Evolutionary conservation across 2,329 filamentous ascomycete species (phyloP).

Genomic region (Aureobasidium pullulans): DNA sequence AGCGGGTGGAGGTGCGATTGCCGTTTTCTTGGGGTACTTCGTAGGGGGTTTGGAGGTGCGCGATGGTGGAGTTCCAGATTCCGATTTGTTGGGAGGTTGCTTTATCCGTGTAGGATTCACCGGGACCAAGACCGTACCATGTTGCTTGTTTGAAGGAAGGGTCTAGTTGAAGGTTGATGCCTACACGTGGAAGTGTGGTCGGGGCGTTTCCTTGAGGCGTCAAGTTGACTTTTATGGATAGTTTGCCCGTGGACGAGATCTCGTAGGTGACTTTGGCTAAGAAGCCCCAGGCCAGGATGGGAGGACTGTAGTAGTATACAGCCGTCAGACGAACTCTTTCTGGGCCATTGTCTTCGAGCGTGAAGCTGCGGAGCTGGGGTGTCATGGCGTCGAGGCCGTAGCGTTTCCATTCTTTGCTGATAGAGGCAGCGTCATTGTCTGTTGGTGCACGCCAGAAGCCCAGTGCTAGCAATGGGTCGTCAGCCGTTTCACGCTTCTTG

Average conservation of each 20-base stretch:
- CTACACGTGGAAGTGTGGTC: conserved; percentile 53
- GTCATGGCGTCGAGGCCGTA: conserved; percentile 40
- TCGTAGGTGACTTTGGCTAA: conserved; percentile 42
- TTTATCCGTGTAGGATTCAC: conserved; percentile 61
- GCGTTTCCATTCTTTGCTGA: conserved; percentile 50
- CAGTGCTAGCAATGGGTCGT: conserved; percentile 30
- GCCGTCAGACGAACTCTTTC: conserved; percentile 21
- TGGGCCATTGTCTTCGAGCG: conserved; percentile 28
- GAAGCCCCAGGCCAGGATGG: conserved; percentile 54
- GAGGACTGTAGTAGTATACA: conserved; percentile 40
- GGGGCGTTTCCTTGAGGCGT: conserved; percentile 45
- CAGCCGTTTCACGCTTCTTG: not conserved
- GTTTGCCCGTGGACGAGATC: conserved; percentile 37
- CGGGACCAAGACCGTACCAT: conserved; percentile 60
- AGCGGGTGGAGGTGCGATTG: conserved; percentile 55
- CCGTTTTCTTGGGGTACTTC: conserved; percentile 63
- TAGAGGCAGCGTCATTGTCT: conserved; percentile 54
- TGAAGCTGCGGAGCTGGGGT: conserved; percentile 35
- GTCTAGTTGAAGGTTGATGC: conserved; percentile 49
- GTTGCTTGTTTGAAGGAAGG: conserved; percentile 40
- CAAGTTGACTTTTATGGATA: conserved; percentile 39
- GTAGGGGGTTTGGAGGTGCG: conserved; percentile 50
- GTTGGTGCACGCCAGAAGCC: conserved; percentile 58
- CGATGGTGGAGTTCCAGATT: conserved; percentile 38
- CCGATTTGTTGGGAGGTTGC: conserved; percentile 52